phyloP scores from a whole-genome alignment of 2,329 filamentous ascomycete species.

The Xenoacremonium recifei region DNA sequence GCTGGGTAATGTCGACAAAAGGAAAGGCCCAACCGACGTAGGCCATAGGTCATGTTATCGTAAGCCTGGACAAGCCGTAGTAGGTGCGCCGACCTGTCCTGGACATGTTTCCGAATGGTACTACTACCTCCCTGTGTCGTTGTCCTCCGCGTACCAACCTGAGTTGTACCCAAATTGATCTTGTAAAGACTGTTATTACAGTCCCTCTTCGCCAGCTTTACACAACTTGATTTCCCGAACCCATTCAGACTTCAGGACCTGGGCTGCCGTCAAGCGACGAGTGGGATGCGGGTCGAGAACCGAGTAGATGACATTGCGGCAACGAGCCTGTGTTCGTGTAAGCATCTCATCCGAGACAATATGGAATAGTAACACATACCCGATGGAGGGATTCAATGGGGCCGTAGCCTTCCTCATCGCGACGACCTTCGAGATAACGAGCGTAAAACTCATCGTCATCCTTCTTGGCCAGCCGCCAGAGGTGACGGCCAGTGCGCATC shows the following conservation, averaged over 20 bases:
- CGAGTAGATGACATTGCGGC: conserved; percentile 98
- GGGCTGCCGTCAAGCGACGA: conserved; percentile 89
- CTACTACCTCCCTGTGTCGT: too few relatives aligned
- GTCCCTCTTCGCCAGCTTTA: conserved; percentile 92
- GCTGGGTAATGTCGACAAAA: conserved; percentile 29
- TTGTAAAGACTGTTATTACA: conserved; percentile 49
- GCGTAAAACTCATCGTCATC: conserved; percentile 98
- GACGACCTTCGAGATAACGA: conserved; percentile 86
- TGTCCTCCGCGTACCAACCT: too few relatives aligned
- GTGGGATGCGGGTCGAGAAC: conserved; percentile 93
- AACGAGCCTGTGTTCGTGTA: conserved; percentile 68
- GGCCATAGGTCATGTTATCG: conserved; percentile 25
- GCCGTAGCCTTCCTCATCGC: conserved; percentile 92
- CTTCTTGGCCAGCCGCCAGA: conserved; percentile 96
- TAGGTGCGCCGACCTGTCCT: conserved; percentile 13
- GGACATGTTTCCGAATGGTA: too few relatives aligned
- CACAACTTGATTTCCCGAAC: conserved; percentile 96
- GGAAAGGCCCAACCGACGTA: conserved; percentile 14
- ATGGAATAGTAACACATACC: conserved; percentile 56
- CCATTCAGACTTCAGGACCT: conserved; percentile 98
- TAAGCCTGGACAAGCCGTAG: conserved; percentile 15
- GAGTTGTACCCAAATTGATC: not conserved
- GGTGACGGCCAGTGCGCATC: conserved; percentile 92
- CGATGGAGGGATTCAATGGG: conserved; percentile 94
- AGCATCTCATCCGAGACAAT: conserved; percentile 3